Evolutionary conservation across 2,329 filamentous ascomycete species (phyloP), one percentile per base, ranked within the genome.

Genomic region (Cladosporium sp.): DNA sequence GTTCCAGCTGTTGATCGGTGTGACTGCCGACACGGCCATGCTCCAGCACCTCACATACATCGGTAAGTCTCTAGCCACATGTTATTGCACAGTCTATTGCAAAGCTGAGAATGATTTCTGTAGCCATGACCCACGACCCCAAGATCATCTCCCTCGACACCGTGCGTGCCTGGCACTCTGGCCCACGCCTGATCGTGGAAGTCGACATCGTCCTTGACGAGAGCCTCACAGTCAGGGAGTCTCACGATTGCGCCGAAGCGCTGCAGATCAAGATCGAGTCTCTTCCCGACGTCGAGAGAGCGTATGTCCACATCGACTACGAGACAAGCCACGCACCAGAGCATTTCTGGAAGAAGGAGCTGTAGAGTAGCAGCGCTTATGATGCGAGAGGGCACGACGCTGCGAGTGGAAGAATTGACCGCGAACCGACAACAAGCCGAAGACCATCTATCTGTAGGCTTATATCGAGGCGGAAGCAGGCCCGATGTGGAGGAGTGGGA

Each of bases 301-400:
- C 92, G 0, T 97, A 97, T 72, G 94, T 97, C 19, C 94, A 99
- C 73, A 92, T 97, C 17, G 94, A 99, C 74, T 97, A 95, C 68
- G 94, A 97, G 78, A 97, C 92, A 3, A 92, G 88, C 17, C 94
- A 97, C 74, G 92, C 94, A 74, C 93, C 93, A 0, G 92, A 97
- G 78, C 92, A 88, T 72, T 86, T 83, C 63, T 73, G 84, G 71
- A 87, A 87, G 73, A 87, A 87, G 75, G 84, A 87, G 65, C 68
- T 87, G 49, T 86, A 72, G 51, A 36, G 28, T 40, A 55, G 49
- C 49, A 19, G 49, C 15, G 28, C 49, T 25, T 25, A 51, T 28
- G 36, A 17, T 15, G 36, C 12, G 12, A 51, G 15, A n/a, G 17
- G 28, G 2, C 40, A 19, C 12, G 38, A 19, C 6, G 38, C 6